These are phyloP conservation scores for Pyricularia grisea DNA, from an alignment of 2,329 filamentous ascomycete species.

Conservation along the genomic window DNA sequence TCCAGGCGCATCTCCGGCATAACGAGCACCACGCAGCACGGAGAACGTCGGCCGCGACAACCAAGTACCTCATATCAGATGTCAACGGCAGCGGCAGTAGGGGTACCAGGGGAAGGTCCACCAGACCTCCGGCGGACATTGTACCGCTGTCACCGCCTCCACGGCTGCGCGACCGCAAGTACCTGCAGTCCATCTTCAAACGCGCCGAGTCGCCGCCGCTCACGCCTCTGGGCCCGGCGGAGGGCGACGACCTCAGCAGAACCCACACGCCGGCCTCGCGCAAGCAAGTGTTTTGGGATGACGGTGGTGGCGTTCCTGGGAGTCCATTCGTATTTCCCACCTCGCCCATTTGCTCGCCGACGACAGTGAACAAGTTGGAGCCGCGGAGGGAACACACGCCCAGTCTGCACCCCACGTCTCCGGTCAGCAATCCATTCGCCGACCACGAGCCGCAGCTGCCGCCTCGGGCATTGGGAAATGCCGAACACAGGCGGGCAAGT, in stretches of 20 bases:
- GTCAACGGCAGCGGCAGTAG: conserved; percentile 11
- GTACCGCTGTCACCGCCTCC: conserved; percentile 33
- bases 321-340: conserved; percentile 20
- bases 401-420: background rate
- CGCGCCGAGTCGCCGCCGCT: conserved; percentile 18
- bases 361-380: conserved; percentile 24
- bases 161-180: conserved; percentile 35
- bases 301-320: conserved; percentile 4
- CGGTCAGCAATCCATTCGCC: background rate
- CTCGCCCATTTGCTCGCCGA: conserved; percentile 27
- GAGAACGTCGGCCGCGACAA: conserved; percentile 17
- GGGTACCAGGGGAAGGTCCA: background rate
- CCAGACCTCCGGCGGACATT: conserved; percentile 6
- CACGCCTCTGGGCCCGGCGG: conserved; percentile 14
- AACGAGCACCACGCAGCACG: conserved; percentile 14
- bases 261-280: conserved; percentile 1
- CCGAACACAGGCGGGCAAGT: background rate
- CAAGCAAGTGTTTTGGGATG: conserved; percentile 7
- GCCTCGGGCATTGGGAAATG: background rate
- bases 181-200: conserved; percentile 27
- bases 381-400: conserved; percentile 19
- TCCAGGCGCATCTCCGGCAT: conserved; percentile 15
- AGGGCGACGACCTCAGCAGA: conserved; percentile 4
- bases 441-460: background rate
- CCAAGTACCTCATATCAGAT: conserved; percentile 32